Conservation (phyloP, 306 rosid species). For the Pueraria montana region DNA sequence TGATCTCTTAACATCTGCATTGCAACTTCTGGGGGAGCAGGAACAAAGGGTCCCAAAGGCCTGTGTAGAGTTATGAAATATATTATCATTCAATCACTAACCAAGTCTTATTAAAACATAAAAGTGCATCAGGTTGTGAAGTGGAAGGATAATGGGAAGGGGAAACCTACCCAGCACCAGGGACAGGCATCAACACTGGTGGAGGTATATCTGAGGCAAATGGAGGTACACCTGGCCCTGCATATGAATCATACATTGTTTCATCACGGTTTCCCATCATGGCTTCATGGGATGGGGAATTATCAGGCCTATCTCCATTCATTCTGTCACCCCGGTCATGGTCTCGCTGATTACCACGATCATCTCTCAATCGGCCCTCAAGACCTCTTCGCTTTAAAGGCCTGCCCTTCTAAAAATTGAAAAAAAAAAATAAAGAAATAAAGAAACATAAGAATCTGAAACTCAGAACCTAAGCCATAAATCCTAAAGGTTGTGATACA, state of each 20-base stretch:
- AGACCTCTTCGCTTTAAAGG: conserved; percentile 80
- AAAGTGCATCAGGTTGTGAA: conserved; percentile 29
- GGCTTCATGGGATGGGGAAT: conserved; percentile 67
- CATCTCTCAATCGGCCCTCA: conserved; percentile 88
- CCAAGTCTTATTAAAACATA: not conserved
- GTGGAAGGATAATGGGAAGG: not conserved
- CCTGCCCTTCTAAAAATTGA: conserved; percentile 73
- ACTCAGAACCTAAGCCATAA: conserved; percentile 17
- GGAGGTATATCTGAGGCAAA: conserved; percentile 89
- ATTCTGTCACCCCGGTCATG: conserved; percentile 69
- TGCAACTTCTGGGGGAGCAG: conserved; percentile 99
- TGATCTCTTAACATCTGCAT: conserved; percentile 98
- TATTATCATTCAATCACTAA: conserved; percentile 22
- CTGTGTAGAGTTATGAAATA: conserved; percentile 66
- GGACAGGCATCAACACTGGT: conserved; percentile 97
- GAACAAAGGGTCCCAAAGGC: conserved; percentile 98
- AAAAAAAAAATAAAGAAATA: not conserved
- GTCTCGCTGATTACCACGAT: conserved; percentile 86
- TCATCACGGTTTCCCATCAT: conserved; percentile 81
- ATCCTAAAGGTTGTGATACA: conserved; percentile 27
- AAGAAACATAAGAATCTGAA: conserved; percentile 28
- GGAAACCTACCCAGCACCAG: conserved; percentile 96
- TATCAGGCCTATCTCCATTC: conserved; percentile 78
- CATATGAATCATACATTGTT: conserved; percentile 81
- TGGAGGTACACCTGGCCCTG: conserved; percentile 77